Base-by-base conservation (phyloP, 495 filamentous ascomycete species). In the Aspergillus bertholletiae region DNA sequence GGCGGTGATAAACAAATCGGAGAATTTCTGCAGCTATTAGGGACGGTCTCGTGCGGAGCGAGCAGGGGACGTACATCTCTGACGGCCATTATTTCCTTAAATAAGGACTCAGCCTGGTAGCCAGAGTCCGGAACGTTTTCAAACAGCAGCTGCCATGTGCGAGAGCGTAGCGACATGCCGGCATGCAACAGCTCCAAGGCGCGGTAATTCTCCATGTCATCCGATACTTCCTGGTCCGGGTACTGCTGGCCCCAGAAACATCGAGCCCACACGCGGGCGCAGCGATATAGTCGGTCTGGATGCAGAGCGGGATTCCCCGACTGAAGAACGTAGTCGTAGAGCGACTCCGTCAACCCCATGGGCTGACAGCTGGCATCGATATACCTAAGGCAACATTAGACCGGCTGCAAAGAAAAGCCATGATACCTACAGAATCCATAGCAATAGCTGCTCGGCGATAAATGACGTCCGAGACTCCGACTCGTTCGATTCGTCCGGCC, bases 201-300 rank as follows among this genome's bases (percentile, higher is more conserved):
- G 24, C 71, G 63, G 46, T 74, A 72, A 51, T 81, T 80, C 49
- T 79, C 69, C 28, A 77, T 72, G 53, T 81, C 78, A 53, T 81
- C 78, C 9, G 71, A 57, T 15, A 72, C 64, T 56, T 81, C 68
- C 15, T 72, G 64, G 22, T 75, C 70, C 0, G 77, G 78, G 56
- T 81, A 81, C 7, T 66, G 61, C 23, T 65, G 57, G 8, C 70
- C 74, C 72, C 74, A 80, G 51, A 73, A 74, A 47, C 73, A 75
- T 17, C 73, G 63, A 4, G 69, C 70, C 73, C 73, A 75, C 21
- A 75, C 60, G 28, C 73, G 71, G 20, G 73, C 73, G 41, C 69
- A 69, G 13, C 62, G 68, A 48, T 75, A 59, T 5, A 75, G 60
- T 40, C 68, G 68, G 49, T 75, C 73, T 1, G 73, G 73, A 24